Base-by-base conservation (phyloP, 2,329 filamentous ascomycete species). In the Colletotrichum trifolii region DNA sequence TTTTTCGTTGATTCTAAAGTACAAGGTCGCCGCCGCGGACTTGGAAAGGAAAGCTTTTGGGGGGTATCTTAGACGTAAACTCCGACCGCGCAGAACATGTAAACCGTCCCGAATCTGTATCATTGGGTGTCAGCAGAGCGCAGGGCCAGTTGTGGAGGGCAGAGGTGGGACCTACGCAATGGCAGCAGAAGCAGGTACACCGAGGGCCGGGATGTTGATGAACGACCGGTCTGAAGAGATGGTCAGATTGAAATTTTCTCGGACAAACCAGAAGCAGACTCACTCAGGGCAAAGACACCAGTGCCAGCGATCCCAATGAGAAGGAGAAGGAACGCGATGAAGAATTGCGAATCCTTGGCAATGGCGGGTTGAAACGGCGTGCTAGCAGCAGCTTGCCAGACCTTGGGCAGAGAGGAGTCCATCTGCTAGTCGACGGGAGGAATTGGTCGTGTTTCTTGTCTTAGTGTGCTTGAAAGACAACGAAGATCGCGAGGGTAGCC, bases 41-140 rank as follows among this genome's bases (percentile, higher is more conserved):
- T 70, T 69, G 56, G 61, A 66, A 70, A 25, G 3, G 25, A 25
- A 69, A 71, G 57, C 71, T 68, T 66, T 69, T 65, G 73, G 78
- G 25, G 25, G 81, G 80, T 83, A 81, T 87, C 77, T 84, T 88
- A 99, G 78, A 99, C 93, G 89, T 99, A 98, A 76, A 99, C 96
- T 77, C 96, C 96, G 77, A 96, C 96, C 66, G 94, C 96, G 81
- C 96, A 99, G 81, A 99, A 98, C 91, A 97, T 97, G 82, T 96
- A 97, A 49, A 99, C 94, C 54, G 95, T 91, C 72, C 96, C 96
- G 78, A 97, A 92, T 54, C 95, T 97, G 74, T 10, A 33, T 8
- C 17, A 17, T 72, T 58, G 55, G 38, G 12, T 12, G 54, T 54
- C 67, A 52, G 38, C 38, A 62, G 47, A 39, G 64, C 71, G 46